phyloP scores from a whole-genome alignment of 495 filamentous ascomycete genomes.

The Lophium mytilinum region DNA sequence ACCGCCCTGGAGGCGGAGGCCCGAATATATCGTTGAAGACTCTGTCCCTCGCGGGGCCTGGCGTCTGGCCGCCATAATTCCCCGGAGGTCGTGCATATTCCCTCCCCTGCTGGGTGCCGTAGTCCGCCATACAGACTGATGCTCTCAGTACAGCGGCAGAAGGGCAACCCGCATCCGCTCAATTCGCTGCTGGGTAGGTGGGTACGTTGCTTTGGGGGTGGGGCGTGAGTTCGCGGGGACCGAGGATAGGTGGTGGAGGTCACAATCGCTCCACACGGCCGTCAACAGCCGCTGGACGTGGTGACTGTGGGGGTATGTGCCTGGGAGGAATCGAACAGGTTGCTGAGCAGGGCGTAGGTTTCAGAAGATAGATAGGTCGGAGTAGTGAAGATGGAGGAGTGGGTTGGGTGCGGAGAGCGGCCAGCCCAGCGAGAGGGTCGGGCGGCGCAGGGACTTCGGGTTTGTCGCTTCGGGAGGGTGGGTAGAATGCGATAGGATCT shows the following conservation, averaged over 20 bases:
- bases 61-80: constrained; percentile 52
- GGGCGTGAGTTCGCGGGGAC: constrained; percentile 2
- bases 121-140: constrained; percentile 63
- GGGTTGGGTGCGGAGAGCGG: too few species aligned
- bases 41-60: constrained; percentile 77
- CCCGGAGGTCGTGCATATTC: constrained; percentile 53
- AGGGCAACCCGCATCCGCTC: constrained; percentile 12
- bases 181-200: not conserved
- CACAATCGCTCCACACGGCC: too few species aligned
- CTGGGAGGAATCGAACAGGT: too few species aligned
- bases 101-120: constrained; percentile 64
- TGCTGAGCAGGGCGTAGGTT: too few species aligned
- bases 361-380: too few species aligned
- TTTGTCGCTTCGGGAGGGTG: too few species aligned
- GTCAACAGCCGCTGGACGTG: too few species aligned
- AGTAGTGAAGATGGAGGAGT: too few species aligned
- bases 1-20: constrained; percentile 73
- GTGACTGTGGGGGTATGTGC: too few species aligned
- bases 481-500: too few species aligned
- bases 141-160: not conserved
- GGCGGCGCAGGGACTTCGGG: too few species aligned
- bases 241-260: not conserved
- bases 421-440: too few species aligned
- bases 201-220: not conserved
- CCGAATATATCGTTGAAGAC: constrained; percentile 97